These are phyloP conservation scores for Colletotrichum tropicale DNA, from an alignment of 2,329 filamentous ascomycete species.

Conservation along the genomic window DNA sequence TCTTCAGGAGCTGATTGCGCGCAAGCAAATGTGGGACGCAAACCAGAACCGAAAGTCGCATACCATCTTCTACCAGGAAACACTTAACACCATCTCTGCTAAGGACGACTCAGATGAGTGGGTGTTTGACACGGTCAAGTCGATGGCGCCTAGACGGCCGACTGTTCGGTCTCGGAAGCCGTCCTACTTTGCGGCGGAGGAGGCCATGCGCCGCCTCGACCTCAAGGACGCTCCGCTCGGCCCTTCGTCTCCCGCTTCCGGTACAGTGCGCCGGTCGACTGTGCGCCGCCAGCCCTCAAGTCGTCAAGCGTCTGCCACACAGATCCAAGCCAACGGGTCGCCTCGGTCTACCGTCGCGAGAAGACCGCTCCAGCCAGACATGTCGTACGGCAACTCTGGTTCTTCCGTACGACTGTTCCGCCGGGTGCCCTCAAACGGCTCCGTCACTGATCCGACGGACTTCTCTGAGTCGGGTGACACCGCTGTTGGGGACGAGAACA, in stretches of 20 bases:
- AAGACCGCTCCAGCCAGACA: constrained; percentile 84
- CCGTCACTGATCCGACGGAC: constrained; percentile 44
- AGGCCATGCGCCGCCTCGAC: constrained; percentile 64
- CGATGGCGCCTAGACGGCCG: constrained; percentile 62
- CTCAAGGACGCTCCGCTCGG: constrained; percentile 66
- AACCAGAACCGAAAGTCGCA: constrained; percentile 71
- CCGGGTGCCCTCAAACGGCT: constrained; percentile 77
- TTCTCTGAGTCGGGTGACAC: constrained; percentile 42
- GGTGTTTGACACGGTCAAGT: constrained; percentile 95
- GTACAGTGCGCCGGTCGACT: constrained; percentile 67
- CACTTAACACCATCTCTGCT: constrained; percentile 73
- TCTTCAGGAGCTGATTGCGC: constrained; percentile 84
- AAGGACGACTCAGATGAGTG: constrained; percentile 81
- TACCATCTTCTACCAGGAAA: constrained; percentile 92
- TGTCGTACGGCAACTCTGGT: constrained; percentile 91
- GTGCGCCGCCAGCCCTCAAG: constrained; percentile 53
- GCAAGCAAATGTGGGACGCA: constrained; percentile 82
- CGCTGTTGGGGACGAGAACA: constrained; percentile 66
- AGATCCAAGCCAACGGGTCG: constrained; percentile 43
- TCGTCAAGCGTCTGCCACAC: constrained; percentile 48
- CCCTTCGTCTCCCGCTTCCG: constrained; percentile 54
- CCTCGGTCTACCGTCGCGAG: constrained; percentile 56
- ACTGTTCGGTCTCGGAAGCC: constrained; percentile 59
- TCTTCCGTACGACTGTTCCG: constrained; percentile 93
- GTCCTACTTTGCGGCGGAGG: constrained; percentile 63